These are phyloP conservation scores for Syncephalis fuscata DNA, from an alignment of 371 early-diverging fungal species.

Conservation along the genomic window DNA sequence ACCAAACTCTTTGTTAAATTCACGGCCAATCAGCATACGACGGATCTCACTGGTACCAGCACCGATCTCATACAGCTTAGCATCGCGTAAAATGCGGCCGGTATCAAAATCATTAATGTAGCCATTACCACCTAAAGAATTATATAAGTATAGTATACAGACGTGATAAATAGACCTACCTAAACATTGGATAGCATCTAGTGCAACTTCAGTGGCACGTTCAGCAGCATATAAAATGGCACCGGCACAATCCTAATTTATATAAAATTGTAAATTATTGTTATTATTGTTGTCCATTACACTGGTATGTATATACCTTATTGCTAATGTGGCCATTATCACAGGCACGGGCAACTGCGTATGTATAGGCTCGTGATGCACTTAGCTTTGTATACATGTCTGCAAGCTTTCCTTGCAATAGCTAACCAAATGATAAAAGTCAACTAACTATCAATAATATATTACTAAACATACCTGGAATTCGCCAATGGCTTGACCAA, in stretches of 20 bases:
- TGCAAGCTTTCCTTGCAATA: conserved; percentile 88
- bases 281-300: neutral
- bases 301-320: conserved; percentile 15
- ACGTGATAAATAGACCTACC: conserved; percentile 11
- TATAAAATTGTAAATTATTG: neutral
- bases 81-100: conserved; percentile 88
- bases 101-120: conserved; percentile 91
- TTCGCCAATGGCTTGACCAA: conserved; percentile 68
- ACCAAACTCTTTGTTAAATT: conserved; percentile 37
- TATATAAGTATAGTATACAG: neutral
- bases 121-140: conserved; percentile 64
- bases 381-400: conserved; percentile 94
- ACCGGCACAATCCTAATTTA: conserved; percentile 87
- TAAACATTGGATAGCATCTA: conserved; percentile 91
- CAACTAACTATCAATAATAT: neutral
- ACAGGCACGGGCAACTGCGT: conserved; percentile 80
- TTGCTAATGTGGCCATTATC: conserved; percentile 65
- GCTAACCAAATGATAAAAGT: conserved; percentile 27
- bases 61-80: conserved; percentile 96
- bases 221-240: conserved; percentile 92
- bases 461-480: conserved; percentile 74
- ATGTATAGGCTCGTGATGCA: conserved; percentile 82
- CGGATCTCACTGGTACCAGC: conserved; percentile 96
- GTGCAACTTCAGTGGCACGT: conserved; percentile 85
- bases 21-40: conserved; percentile 86